Evolutionary conservation across 208 protist species (phyloP), one percentile per base, ranked within the genome.

Genomic region (Balamuthia mandrillaris): DNA sequence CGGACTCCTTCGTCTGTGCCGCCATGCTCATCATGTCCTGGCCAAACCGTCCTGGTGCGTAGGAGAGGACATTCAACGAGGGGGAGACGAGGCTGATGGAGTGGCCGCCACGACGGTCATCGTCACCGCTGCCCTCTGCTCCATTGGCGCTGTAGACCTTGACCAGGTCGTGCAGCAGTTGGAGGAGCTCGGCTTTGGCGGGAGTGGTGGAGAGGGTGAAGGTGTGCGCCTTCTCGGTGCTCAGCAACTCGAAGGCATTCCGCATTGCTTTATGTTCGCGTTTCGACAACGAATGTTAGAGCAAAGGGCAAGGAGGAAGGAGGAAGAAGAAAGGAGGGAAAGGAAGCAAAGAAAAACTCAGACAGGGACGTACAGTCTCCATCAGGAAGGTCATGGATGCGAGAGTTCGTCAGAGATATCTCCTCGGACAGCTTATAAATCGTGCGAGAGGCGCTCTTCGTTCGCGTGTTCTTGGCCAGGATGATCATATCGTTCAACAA

Each of bases 381-480:
- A n/a, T n/a, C n/a, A n/a, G n/a, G n/a, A n/a, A n/a, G 52, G 68
- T 78, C 68, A 6, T 49, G 41, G 27, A 78, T 58, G 21, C 52
- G 58, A 29, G 31, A 60, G 4, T 78, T 12, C 68, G 37, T 52
- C 24, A 78, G 68, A 29, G 31, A 21, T n/a, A 78, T 78, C 68
- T 78, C 68, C 45, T 78, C 68, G 45, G 52, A 60, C 45, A 78
- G 68, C 68, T 78, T 78, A 49, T 78, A 78, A 6, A 78, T 1
- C 29, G 58, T 49, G 68, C 31, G n/a, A 0, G 47, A 27, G n/a
- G 33, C 45, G 45, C 58, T 78, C 68, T 78, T 78, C 45, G 45
- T 49, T 35, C 58, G 52, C 45, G 58, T 52, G 0, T 42, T 42
- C n/a, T 49, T 42, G 2, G 68, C 47, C 41, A 78, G 45, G 47